A percentile compares a stretch with the other conserved stretches of the same genome.
Evolutionary conservation across 2,329 filamentous ascomycete genomes (phyloP).

Genomic region (Orbilia blumenaviensis): DNA sequence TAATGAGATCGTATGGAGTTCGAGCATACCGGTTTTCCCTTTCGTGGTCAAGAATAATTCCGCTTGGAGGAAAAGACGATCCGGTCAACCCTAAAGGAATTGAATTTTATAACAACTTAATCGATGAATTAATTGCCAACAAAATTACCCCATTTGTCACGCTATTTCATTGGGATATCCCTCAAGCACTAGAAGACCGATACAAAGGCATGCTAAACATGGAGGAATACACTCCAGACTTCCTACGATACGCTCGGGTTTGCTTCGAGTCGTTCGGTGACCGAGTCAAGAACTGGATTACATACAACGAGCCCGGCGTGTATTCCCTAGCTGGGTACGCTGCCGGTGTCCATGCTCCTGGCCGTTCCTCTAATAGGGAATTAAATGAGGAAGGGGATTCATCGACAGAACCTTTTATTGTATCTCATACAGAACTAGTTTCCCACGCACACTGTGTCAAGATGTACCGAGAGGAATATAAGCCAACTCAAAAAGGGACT

Average conservation of each 20-base stretch:
- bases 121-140: conserved; percentile 69
- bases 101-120: conserved; percentile 69
- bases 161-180: conserved; percentile 73
- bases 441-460: conserved; percentile 61
- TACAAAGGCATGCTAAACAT: conserved; percentile 72
- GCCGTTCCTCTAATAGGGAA: conserved; percentile 59
- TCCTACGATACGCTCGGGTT: conserved; percentile 68
- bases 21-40: conserved; percentile 72
- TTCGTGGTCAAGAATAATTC: conserved; percentile 73
- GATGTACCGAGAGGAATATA: conserved; percentile 62
- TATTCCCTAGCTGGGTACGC: conserved; percentile 61
- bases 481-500: conserved; percentile 60
- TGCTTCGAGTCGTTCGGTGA: conserved; percentile 69
- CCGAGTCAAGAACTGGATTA: conserved; percentile 71
- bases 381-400: conserved; percentile 59
- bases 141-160: conserved; percentile 71
- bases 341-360: conserved; percentile 60
- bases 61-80: conserved; percentile 71
- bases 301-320: conserved; percentile 60
- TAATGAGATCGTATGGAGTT: conserved; percentile 69
- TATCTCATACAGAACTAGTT: conserved; percentile 62
- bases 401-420: conserved; percentile 61
- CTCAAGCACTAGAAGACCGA: conserved; percentile 68
- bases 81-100: conserved; percentile 71
- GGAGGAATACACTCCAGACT: conserved; percentile 71